These are phyloP conservation scores for Eucalyptus urophylla DNA, from an alignment of 345 rosid species.

Conservation along the genomic window DNA sequence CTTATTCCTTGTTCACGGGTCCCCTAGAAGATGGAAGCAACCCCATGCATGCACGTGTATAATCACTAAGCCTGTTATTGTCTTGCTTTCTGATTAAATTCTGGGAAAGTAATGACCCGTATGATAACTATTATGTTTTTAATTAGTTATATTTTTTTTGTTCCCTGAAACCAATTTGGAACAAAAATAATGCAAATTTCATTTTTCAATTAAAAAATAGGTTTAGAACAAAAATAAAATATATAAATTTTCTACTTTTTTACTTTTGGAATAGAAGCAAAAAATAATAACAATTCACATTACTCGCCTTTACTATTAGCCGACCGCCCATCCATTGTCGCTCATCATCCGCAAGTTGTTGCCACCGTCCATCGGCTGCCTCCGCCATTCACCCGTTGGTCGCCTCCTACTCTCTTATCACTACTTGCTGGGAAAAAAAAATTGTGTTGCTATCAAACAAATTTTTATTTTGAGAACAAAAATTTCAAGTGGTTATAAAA, in stretches of 20 bases:
- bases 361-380: rapidly evolving
- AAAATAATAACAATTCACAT: too few species aligned
- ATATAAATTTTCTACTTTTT: rapidly evolving
- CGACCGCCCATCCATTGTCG: rapidly evolving
- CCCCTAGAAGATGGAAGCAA: background rate
- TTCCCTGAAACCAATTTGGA: too few species aligned
- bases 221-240: too few species aligned
- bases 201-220: too few species aligned
- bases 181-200: too few species aligned
- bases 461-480: too few species aligned
- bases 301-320: rapidly evolving
- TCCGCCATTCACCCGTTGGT: rapidly evolving
- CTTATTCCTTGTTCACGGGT: background rate
- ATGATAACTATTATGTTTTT: too few species aligned
- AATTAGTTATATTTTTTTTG: rapidly evolving
- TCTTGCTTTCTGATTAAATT: background rate
- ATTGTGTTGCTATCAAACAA: too few species aligned
- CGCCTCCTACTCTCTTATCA: rapidly evolving
- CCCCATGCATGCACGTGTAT: background rate
- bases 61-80: background rate
- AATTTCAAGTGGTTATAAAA: too few species aligned
- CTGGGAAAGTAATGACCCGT: background rate
- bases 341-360: rapidly evolving
- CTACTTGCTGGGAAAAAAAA: rapidly evolving
- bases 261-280: rapidly evolving